Evolutionary conservation across 805 yeast genomes (phyloP).

Genomic region (Brettanomyces custersianus): DNA sequence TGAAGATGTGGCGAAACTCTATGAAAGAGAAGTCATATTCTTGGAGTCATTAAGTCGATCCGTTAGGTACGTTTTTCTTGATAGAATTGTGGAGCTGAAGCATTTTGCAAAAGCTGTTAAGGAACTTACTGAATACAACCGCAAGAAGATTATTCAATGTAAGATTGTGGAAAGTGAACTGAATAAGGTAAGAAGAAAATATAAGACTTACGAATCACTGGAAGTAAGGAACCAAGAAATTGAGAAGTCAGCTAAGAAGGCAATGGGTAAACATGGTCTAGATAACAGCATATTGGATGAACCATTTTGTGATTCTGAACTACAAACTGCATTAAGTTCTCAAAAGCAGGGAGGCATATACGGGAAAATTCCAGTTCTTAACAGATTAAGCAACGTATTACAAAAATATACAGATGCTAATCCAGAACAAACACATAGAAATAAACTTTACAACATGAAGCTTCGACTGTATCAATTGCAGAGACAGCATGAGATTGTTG

Average conservation of each 20-base stretch:
- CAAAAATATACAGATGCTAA: slow-evolving; percentile 26
- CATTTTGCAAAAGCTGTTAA: slow-evolving; percentile 23
- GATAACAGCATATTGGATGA: slow-evolving; percentile 9
- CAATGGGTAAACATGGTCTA: slow-evolving; percentile 10
- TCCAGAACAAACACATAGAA: slow-evolving; percentile 26
- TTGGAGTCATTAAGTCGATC: slow-evolving; percentile 28
- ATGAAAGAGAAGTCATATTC: slow-evolving; percentile 61
- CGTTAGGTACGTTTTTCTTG: slow-evolving; percentile 24
- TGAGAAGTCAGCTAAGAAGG: slow-evolving; percentile 21
- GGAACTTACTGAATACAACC: slow-evolving; percentile 25
- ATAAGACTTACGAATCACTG: slow-evolving; percentile 19
- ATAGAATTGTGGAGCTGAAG: slow-evolving; percentile 26
- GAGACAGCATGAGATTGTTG: slow-evolving; percentile 20
- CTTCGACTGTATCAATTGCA: slow-evolving; percentile 23
- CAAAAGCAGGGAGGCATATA: slow-evolving; percentile 20
- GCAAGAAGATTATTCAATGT: slow-evolving; percentile 25
- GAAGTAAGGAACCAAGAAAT: slow-evolving; percentile 24
- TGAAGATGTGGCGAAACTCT: slow-evolving; percentile 80
- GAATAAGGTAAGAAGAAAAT: slow-evolving; percentile 16
- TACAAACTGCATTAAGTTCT: slow-evolving; percentile 22
- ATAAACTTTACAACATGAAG: slow-evolving; percentile 21
- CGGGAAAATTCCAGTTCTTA: slow-evolving; percentile 28
- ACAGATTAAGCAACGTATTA: slow-evolving; percentile 25
- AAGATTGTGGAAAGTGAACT: slow-evolving; percentile 21
- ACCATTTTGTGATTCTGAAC: slow-evolving; percentile 25